These are phyloP conservation scores for Xylaria bambusicola DNA, from an alignment of 495 filamentous ascomycete species.

Conservation along the genomic window DNA sequence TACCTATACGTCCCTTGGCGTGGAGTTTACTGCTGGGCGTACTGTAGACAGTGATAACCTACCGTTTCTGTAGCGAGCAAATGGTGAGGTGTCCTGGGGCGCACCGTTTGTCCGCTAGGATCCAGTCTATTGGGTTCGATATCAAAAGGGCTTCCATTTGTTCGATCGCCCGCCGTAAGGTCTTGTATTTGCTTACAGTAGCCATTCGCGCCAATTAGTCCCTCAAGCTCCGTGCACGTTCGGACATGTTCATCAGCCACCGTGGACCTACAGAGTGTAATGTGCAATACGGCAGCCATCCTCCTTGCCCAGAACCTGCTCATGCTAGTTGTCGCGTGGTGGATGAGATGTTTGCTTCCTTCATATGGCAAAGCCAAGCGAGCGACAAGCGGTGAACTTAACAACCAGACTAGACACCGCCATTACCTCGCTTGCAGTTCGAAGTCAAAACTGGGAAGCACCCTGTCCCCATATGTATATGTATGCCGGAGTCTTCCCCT, in stretches of 20 bases:
- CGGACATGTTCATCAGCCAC: no score
- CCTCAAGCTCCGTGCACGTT: no score
- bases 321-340: neutral
- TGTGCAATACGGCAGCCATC: neutral
- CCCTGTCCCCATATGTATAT: neutral
- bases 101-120: neutral
- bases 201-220: no score
- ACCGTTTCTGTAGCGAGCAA: no score
- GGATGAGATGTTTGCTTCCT: neutral
- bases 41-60: no score
- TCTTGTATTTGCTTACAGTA: no score
- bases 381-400: neutral
- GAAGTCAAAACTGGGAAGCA: neutral
- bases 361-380: conserved; percentile 3
- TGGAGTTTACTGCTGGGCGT: no score
- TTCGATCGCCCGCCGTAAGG: no score
- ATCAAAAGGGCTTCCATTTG: no score
- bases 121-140: neutral
- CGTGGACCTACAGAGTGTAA: neutral
- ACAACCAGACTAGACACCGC: neutral
- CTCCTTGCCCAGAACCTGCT: neutral
- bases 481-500: no score
- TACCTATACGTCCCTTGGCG: no score
- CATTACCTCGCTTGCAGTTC: neutral
- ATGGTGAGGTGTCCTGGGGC: no score